These are phyloP conservation scores for Penicillium sp. DNA, from an alignment of 2,329 filamentous ascomycete genomes.

Conservation along the genomic window DNA sequence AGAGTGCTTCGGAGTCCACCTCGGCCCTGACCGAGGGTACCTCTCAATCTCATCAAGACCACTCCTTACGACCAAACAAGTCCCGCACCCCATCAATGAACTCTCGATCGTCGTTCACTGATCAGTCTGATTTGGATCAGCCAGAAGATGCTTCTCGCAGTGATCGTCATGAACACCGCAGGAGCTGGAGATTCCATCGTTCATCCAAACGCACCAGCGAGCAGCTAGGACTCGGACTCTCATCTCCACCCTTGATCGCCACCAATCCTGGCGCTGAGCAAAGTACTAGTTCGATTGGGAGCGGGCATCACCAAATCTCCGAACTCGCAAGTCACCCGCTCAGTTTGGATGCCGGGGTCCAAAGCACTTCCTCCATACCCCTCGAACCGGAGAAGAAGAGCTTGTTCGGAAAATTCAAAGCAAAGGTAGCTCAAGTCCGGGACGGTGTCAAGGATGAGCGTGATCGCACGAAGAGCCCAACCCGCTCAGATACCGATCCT, in stretches of 20 bases:
- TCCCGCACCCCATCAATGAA: conserved; percentile 78
- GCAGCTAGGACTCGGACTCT: conserved; percentile 44
- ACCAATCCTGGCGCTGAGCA: conserved; percentile 64
- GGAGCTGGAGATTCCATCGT: conserved; percentile 69
- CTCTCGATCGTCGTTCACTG: conserved; percentile 70
- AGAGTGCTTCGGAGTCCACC: conserved; percentile 24
- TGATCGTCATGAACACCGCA: conserved; percentile 69
- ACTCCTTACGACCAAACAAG: conserved; percentile 63
- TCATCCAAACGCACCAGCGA: conserved; percentile 58
- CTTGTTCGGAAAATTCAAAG: conserved; percentile 65
- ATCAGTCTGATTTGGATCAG: conserved; percentile 78
- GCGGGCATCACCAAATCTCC: conserved; percentile 50
- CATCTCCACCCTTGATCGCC: conserved; percentile 56
- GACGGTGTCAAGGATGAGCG: conserved; percentile 60
- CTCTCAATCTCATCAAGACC: conserved; percentile 46
- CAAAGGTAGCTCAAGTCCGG: conserved; percentile 57
- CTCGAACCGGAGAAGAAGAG: conserved; percentile 58
- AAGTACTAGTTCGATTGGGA: conserved; percentile 69
- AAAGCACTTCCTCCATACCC: conserved; percentile 29
- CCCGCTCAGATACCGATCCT: conserved; percentile 38
- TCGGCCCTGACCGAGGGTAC: conserved; percentile 40
- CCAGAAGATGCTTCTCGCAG: conserved; percentile 60
- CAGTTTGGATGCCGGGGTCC: conserved; percentile 43
- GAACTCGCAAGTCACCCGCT: conserved; percentile 39
- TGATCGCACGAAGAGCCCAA: conserved; percentile 55